Conservation (phyloP, 2,329 filamentous ascomycete genomes). For the Aspergillus sp. region DNA sequence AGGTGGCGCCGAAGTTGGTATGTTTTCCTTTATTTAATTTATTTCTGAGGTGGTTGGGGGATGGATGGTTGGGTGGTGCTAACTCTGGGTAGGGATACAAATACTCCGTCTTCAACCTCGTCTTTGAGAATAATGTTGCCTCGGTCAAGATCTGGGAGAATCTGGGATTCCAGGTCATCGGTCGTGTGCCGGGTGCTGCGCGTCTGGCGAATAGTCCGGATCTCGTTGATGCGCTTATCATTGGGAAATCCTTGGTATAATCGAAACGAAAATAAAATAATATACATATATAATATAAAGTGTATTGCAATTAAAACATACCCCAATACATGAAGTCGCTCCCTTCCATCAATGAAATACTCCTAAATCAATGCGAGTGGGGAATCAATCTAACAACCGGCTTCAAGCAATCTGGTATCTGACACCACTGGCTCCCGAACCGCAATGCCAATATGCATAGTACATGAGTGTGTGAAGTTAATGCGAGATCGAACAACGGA, state of each 20-base stretch:
- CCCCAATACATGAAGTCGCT: neutral
- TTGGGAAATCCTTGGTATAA: slow-evolving; percentile 35
- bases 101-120: slow-evolving; percentile 46
- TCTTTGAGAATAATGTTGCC: slow-evolving; percentile 44
- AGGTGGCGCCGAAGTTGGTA: slow-evolving; percentile 42
- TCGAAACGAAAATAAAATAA: neutral
- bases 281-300: neutral
- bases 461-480: slow-evolving; percentile 9
- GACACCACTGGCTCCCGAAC: slow-evolving; percentile 17
- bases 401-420: slow-evolving; percentile 21
- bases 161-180: slow-evolving; percentile 41
- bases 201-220: slow-evolving; percentile 39
- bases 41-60: too few species aligned
- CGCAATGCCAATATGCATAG: slow-evolving; percentile 13
- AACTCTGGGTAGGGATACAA: slow-evolving; percentile 37
- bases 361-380: slow-evolving; percentile 21
- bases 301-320: neutral
- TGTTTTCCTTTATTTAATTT: slow-evolving; percentile 3
- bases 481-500: slow-evolving; percentile 17
- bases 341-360: neutral
- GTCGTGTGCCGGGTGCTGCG: slow-evolving; percentile 40
- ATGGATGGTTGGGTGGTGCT: slow-evolving; percentile 7
- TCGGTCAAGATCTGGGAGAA: slow-evolving; percentile 44
- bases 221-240: slow-evolving; percentile 43
- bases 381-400: slow-evolving; percentile 22